These are phyloP conservation scores for Geotrichum europaeum DNA, from an alignment of 1,139 yeast species.

Conservation along the genomic window DNA sequence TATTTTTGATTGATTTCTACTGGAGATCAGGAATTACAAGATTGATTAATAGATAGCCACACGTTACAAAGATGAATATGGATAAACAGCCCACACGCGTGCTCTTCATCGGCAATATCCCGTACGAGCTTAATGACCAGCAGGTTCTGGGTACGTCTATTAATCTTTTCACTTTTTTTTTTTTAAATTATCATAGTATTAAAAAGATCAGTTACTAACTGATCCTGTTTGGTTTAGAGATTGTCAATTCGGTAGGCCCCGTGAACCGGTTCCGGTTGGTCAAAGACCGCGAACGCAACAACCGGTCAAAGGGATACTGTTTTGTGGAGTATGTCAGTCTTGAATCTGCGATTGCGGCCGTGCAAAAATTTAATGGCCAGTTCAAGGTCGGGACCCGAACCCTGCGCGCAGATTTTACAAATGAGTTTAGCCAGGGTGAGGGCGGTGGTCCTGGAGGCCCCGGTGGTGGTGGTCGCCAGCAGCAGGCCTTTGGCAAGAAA, in stretches of 20 bases:
- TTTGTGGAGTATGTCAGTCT: slow-evolving; percentile 57
- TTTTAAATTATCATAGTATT: neutral
- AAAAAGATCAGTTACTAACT: neutral
- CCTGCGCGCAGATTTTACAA: slow-evolving; percentile 63
- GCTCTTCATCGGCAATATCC: slow-evolving; percentile 60
- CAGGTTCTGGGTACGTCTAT: slow-evolving; percentile 71
- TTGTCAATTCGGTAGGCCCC: slow-evolving; percentile 70
- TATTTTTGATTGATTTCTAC: neutral
- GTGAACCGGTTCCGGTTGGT: slow-evolving; percentile 60
- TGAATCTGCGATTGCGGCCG: slow-evolving; percentile 77
- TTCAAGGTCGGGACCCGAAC: slow-evolving; percentile 54
- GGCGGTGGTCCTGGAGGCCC: slow-evolving; percentile 1
- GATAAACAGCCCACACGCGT: slow-evolving; percentile 39
- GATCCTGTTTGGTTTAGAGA: slow-evolving; percentile 35
- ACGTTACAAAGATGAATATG: neutral
- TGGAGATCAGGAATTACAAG: neutral
- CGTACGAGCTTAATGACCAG: slow-evolving; percentile 79
- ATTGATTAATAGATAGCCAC: neutral
- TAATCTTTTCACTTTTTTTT: neutral
- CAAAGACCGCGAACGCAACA: slow-evolving; percentile 57
- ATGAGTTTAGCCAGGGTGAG: slow-evolving; percentile 32
- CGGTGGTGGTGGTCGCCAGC: neutral
- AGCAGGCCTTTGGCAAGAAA: slow-evolving; percentile 1
- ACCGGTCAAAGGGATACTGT: slow-evolving; percentile 78
- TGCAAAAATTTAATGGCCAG: slow-evolving; percentile 65